Evolutionary conservation across 2,329 filamentous ascomycete species (phyloP).

Genomic region (Cordyceps fumosorosea): DNA sequence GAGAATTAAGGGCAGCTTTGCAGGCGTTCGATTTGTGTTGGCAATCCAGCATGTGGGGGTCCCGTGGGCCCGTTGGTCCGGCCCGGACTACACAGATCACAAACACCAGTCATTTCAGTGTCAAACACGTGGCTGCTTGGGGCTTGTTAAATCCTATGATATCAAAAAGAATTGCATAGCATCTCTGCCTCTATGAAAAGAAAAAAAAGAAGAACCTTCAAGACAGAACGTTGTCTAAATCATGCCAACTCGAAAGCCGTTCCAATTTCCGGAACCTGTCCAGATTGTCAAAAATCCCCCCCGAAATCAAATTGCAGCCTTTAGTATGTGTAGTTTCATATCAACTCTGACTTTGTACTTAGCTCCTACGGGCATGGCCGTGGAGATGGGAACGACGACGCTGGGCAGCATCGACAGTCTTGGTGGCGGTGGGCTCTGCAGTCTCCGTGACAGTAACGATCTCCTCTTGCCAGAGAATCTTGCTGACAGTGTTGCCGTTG

Average conservation of each 20-base stretch:
- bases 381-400: conserved; percentile 28
- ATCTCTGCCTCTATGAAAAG: conserved; percentile 27
- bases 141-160: conserved; percentile 26
- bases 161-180: conserved; percentile 25
- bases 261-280: conserved; percentile 29
- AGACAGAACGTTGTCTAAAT: conserved; percentile 29
- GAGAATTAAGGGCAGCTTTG: not conserved
- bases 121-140: conserved; percentile 19
- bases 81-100: conserved; percentile 5
- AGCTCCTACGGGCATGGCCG: conserved; percentile 30
- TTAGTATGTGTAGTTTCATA: conserved; percentile 14
- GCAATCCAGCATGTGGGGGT: not conserved
- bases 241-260: conserved; percentile 24
- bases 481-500: conserved; percentile 41
- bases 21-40: not conserved
- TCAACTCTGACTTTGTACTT: conserved; percentile 5
- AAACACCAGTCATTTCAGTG: conserved; percentile 1
- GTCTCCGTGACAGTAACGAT: conserved; percentile 46
- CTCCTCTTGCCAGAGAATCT: conserved; percentile 52
- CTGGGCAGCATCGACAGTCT: conserved; percentile 29
- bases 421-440: conserved; percentile 25
- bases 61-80: not conserved
- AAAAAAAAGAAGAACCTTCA: conserved; percentile 21
- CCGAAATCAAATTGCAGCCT: conserved; percentile 15
- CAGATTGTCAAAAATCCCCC: conserved; percentile 23